Conservation (phyloP, 2,329 filamentous ascomycete species). For the Aspergillus fischeri region DNA sequence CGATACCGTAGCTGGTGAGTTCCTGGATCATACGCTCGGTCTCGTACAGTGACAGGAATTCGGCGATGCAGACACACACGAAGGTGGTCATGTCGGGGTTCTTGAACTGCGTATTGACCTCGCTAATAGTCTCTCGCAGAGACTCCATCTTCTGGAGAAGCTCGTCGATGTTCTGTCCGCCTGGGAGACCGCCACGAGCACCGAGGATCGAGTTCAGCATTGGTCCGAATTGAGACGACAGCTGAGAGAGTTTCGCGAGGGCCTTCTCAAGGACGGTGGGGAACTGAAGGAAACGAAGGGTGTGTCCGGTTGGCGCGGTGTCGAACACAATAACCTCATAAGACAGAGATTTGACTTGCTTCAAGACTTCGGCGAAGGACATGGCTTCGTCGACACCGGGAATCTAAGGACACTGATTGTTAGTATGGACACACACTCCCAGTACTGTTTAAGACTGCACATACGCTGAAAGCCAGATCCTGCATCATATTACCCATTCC, state of each 20-base stretch:
- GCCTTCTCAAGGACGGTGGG: constrained; percentile 97
- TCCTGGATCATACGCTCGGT: constrained; percentile 99
- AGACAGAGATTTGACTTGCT: constrained; percentile 97
- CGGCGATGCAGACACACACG: constrained; percentile 96
- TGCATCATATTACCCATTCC: constrained; percentile 96
- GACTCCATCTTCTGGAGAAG: constrained; percentile 93
- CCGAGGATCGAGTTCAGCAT: constrained; percentile 93
- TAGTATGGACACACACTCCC: not conserved
- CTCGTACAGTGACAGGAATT: constrained; percentile 95
- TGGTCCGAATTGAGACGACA: constrained; percentile 90
- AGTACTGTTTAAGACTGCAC: constrained; percentile 5
- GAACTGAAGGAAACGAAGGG: constrained; percentile 96
- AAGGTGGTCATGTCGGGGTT: constrained; percentile 93
- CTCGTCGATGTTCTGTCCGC: constrained; percentile 88
- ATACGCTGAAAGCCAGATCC: constrained; percentile 88
- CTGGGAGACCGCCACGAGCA: constrained; percentile 69
- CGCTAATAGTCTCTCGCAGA: constrained; percentile 84
- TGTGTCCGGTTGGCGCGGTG: constrained; percentile 95
- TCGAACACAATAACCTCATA: constrained; percentile 99
- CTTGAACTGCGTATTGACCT: constrained; percentile 98
- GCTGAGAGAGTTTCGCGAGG: constrained; percentile 91
- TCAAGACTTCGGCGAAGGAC: constrained; percentile 98
- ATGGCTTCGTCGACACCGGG: constrained; percentile 98
- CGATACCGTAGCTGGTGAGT: constrained; percentile 85
- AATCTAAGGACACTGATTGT: constrained; percentile 55